Evolutionary conservation across 768 basidiomycete genomes (phyloP).

Genomic region (Dioszegia aurantiaca): DNA sequence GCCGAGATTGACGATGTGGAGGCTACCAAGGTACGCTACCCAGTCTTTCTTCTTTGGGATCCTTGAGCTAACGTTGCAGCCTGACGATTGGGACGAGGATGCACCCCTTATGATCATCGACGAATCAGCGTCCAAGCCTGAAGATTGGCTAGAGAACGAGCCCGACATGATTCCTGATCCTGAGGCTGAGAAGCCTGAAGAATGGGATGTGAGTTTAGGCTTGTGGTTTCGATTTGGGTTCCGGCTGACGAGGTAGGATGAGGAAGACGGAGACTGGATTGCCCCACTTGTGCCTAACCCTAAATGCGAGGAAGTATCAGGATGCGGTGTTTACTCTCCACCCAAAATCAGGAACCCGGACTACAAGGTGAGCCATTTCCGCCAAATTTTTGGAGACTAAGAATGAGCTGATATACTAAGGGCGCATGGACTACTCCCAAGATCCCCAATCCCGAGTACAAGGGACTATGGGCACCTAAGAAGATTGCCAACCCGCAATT

Average conservation of each 20-base stretch:
- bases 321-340: slow-evolving; percentile 93
- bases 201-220: slow-evolving; percentile 68
- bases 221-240: background rate
- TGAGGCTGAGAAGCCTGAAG: slow-evolving; percentile 83
- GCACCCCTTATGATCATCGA: slow-evolving; percentile 89
- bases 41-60: background rate
- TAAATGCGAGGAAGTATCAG: slow-evolving; percentile 80
- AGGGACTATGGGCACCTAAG: slow-evolving; percentile 86
- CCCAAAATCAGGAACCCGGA: slow-evolving; percentile 85
- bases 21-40: slow-evolving; percentile 66
- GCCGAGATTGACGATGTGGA: slow-evolving; percentile 80
- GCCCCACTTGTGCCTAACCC: slow-evolving; percentile 86
- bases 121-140: slow-evolving; percentile 81
- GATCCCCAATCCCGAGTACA: slow-evolving; percentile 97
- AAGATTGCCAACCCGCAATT: slow-evolving; percentile 86
- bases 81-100: slow-evolving; percentile 96
- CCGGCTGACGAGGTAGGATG: slow-evolving; percentile 57
- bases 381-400: too few species aligned
- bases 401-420: slow-evolving; percentile 39
- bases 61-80: slow-evolving; percentile 55
- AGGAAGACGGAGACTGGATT: slow-evolving; percentile 98
- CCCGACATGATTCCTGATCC: slow-evolving; percentile 78
- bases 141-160: slow-evolving; percentile 93
- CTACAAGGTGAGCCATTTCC: slow-evolving; percentile 73
- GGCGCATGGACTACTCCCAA: slow-evolving; percentile 95